Evolutionary conservation across 345 rosid species (phyloP), one percentile per base, ranked within the genome.

Genomic region (Citrus sp.): DNA sequence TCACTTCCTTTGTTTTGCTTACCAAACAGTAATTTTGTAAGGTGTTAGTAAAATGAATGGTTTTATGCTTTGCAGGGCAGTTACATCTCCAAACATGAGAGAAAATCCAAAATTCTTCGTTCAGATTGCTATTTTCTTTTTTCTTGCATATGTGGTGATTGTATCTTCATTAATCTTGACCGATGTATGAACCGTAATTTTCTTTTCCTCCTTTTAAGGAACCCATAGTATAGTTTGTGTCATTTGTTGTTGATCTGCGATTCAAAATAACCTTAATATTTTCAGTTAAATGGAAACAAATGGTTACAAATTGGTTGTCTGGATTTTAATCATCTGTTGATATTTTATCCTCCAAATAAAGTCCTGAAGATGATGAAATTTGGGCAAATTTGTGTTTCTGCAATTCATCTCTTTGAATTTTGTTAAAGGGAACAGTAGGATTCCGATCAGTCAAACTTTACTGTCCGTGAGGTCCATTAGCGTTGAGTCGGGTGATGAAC

Each of bases 71-170:
- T 81, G 79, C 92, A 96, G 98, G 92, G 91, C 99, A 25, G 99
- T 97, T 72, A 90, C 99, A 42, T 94, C 98, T 24, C 99, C 99
- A 49, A 97, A 97, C 91, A 90, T 97, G 98, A 90, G 98, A 83
- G 99, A 94, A 85, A 97, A 94, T 83, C 99, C 98, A 37, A 93
- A 92, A 85, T 87, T 94, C 75, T 87, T 92, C 74, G 80, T 93
- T 75, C 99, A 97, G 80, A 90, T 94, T 79, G 98, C 93, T 69
- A 77, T 94, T 70, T 97, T 94, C 90, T 78, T 93, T 83, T 94
- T 94, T 75, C 89, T 97, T 76, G 99, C 98, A 1, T 97, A 92
- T 80, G 96, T 91, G 78, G 96, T 97, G 81, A 97, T 97, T 84
- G 90, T 93, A 82, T 94, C 99, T 67, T 97, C 98, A 0, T 83